Base-by-base conservation (phyloP, 805 yeast species). In the Suhomyces sp. region DNA sequence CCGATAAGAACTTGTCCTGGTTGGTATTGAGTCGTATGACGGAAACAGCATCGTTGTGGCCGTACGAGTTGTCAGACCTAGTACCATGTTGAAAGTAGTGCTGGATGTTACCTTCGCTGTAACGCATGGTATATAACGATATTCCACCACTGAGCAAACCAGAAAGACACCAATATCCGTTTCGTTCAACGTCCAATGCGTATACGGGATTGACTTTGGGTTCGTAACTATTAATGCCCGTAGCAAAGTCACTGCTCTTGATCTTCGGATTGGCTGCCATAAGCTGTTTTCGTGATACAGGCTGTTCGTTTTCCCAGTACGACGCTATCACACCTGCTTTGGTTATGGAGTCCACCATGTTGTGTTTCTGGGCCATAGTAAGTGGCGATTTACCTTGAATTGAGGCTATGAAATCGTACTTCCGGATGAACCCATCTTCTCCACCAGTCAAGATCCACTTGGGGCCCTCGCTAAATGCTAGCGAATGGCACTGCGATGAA, bases 291-390 rank as follows among this genome's bases (percentile, higher is more conserved):
- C 73, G 74, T 31, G 76, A 70, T 52, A 83, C 73, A 0, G 98
- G 97, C 62, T 91, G 89, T 71, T 94, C 98, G 68, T 94, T 94
- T 64, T 93, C 98, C 97, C 97, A 94, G 72, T 90, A 93, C 0
- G 94, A 86, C 13, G 80, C 65, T 5, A 92, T 71, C 5, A 90
- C 86, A 6, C 98, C 99, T 0, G 91, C 94, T 63, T 87, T 86
- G 7, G 87, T 80, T 31, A 94, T 82, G 1, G 94, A 82, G 66
- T 94, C 99, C 23, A 90, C 90, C 48, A 91, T 76, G 47, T 89
- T 87, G 68, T 94, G 98, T 62, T 83, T 84, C 67, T 94, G 99
- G 2, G 96, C 90, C 55, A 91, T 88, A 0, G 98, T 93, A 49
- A 94, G 74, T 5, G 94, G 93, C 6, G 87, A 76, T 59, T 87